Evolutionary conservation across 1,139 yeast species (phyloP), one percentile per base, ranked within the genome.

Genomic region (Debaryomyces fabryi): DNA sequence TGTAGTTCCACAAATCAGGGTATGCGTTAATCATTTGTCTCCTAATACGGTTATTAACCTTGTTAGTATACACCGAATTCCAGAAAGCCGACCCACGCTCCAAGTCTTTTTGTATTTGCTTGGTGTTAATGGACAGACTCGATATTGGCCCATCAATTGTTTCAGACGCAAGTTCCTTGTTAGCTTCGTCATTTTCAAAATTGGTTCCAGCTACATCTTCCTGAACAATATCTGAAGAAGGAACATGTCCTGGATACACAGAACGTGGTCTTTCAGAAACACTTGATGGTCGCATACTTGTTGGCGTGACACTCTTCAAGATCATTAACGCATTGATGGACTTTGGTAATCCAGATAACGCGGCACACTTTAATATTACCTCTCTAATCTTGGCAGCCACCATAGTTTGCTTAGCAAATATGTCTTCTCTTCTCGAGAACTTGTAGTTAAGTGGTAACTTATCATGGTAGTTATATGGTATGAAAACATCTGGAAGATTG

Each of bases 281-380:
- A 25, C 58, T 55, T 5, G 52, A 39, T 3, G 76, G 72, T 41
- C 63, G 65, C 50, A 76, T 63, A 46, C 58, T 61, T 1, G 71
- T 62, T 1, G 97, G 96, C 0, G 96, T 88, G 0, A 74, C 84
- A 38, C 79, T 77, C 55, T 82, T 84, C 51, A 90, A 72, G 36
- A 77, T 72, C 67, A 82, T 85, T 59, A 91, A 69, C 1, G 96
- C 81, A 64, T 91, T 91, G 64, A 91, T 91, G 2, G 92, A 81
- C 56, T 85, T 86, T 1, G 97, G 97, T 21, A 91, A 74, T 0
- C 97, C 97, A 13, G 85, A 82, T 44, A 91, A 70, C 0, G 96
- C 96, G 1, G 87, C 78, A 7, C 89, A 76, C 63, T 91, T 91
- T 60, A 91, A 69, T 6, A 91, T 69, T 9, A 91, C 85, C 60